Evolutionary conservation across 176 grass and related monocot species (phyloP), one percentile per base, ranked within the genome.

Genomic region (Juncus inflexus): DNA sequence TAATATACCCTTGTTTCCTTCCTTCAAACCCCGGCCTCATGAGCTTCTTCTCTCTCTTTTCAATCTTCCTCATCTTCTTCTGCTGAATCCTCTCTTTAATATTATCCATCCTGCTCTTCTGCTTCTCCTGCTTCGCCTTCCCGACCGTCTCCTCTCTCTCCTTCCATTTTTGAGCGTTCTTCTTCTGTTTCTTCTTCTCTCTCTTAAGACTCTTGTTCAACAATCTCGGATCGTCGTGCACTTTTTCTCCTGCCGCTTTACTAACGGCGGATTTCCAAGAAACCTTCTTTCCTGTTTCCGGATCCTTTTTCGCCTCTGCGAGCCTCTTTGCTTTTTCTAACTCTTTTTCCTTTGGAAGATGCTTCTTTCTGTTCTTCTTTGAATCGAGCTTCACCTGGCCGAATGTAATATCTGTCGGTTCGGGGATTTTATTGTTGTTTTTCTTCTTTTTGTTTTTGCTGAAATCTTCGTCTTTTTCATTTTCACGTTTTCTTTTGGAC

Each of bases 1-100:
- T 91, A 43, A 97, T 79, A 58, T 97, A 89, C 40, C 87, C 88
- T 56, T 89, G 79, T 81, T 91, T 97, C 52, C 80, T 67, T 8
- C 87, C 87, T 66, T 97, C 94, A 77, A 91, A 97, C 3, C 94
- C 88, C 4, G 92, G 87, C 13, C 85, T 75, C 84, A 89, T 89
- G 45, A 89, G 85, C 61, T 97, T 97, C 76, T 92, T 92, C 83
- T 97, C 88, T 0, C 94, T 84, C 85, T 97, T 92, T 63, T 97
- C 94, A 19, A 97, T 89, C 58, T 80, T 82, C 60, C 80, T 72
- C 67, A 81, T 79, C 80, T 80, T 92, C 67, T 91, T 89, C 52
- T 89, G 82, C 5, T 99, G 67, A 67, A 87, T 84, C 60, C 85
- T 86, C 40, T 77, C 94, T 64, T 58, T 65, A 10, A 99, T 89